phyloP scores from a whole-genome alignment of 2,329 filamentous ascomycete genomes.

The Calonectria crousiana region DNA sequence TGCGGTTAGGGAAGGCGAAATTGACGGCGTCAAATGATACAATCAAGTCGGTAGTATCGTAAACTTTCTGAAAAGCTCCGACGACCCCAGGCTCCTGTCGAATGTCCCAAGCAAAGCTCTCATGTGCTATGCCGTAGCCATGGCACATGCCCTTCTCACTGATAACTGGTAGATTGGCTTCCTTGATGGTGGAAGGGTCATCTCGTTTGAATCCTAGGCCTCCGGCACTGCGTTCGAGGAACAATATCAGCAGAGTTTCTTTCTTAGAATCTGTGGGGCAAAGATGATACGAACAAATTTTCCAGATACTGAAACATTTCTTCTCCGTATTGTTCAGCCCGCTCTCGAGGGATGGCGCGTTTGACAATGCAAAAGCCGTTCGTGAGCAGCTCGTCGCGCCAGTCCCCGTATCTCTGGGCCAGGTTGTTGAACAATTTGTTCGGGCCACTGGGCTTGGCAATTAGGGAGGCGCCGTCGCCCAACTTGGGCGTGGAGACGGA shows the following conservation, averaged over 20 bases:
- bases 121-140: conserved; percentile 58
- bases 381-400: conserved; percentile 16
- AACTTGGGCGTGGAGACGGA: no score
- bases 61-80: conserved; percentile 57
- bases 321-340: conserved; percentile 9
- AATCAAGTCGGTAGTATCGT: conserved; percentile 57
- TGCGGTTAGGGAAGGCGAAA: conserved; percentile 55
- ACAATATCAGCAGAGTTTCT: no score
- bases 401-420: conserved; percentile 1
- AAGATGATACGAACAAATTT: not conserved
- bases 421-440: not conserved
- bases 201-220: conserved; percentile 15
- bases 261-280: no score
- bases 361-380: conserved; percentile 21
- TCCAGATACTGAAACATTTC: conserved; percentile 15
- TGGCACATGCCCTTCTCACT: conserved; percentile 60
- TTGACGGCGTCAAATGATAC: conserved; percentile 55
- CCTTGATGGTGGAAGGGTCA: conserved; percentile 12
- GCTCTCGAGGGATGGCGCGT: conserved; percentile 13
- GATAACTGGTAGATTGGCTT: conserved; percentile 15
- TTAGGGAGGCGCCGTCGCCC: not conserved
- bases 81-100: conserved; percentile 58
- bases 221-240: not conserved
- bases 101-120: conserved; percentile 59
- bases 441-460: not conserved